These are phyloP conservation scores for Rhinocladiella similis DNA, from an alignment of 2,329 filamentous ascomycete genomes.

Conservation along the genomic window DNA sequence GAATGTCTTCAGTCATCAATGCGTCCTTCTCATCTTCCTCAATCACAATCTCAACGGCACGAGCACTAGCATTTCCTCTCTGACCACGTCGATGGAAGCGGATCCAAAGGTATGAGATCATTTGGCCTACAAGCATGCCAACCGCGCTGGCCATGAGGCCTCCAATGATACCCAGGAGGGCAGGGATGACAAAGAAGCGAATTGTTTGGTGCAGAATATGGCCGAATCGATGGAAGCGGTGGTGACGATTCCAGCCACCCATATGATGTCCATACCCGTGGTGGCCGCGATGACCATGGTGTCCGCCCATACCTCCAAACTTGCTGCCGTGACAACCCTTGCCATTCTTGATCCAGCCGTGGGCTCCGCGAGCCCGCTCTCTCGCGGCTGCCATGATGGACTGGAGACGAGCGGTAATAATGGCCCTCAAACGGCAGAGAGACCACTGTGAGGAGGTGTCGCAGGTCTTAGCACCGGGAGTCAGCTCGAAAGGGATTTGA, in stretches of 20 bases:
- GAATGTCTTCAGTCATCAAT: constrained; percentile 37
- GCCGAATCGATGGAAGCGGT: constrained; percentile 28
- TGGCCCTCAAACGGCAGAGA: constrained; percentile 43
- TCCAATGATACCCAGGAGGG: constrained; percentile 45
- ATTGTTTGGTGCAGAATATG: constrained; percentile 43
- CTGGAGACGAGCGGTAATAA: constrained; percentile 42
- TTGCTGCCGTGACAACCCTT: constrained; percentile 18
- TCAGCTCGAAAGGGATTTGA: constrained; percentile 37
- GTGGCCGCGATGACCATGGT: constrained; percentile 31
- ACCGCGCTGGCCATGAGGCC: constrained; percentile 47
- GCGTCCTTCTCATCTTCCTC: constrained; percentile 41
- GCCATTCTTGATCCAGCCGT: constrained; percentile 21
- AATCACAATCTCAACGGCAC: constrained; percentile 34
- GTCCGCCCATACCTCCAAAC: constrained; percentile 17
- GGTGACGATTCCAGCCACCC: constrained; percentile 25
- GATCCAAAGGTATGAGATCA: constrained; percentile 47
- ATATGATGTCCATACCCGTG: constrained; percentile 36
- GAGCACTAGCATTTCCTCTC: constrained; percentile 32
- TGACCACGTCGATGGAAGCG: constrained; percentile 35
- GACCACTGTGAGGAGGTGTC: constrained; percentile 42
- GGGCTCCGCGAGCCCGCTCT: constrained; percentile 19
- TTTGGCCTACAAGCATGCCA: constrained; percentile 50
- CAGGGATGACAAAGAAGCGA: constrained; percentile 47
- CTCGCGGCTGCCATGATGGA: constrained; percentile 34
- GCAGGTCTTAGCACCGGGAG: constrained; percentile 31